phyloP scores from a whole-genome alignment of 2,329 filamentous ascomycete genomes.

The Aspergillus alliaceus region DNA sequence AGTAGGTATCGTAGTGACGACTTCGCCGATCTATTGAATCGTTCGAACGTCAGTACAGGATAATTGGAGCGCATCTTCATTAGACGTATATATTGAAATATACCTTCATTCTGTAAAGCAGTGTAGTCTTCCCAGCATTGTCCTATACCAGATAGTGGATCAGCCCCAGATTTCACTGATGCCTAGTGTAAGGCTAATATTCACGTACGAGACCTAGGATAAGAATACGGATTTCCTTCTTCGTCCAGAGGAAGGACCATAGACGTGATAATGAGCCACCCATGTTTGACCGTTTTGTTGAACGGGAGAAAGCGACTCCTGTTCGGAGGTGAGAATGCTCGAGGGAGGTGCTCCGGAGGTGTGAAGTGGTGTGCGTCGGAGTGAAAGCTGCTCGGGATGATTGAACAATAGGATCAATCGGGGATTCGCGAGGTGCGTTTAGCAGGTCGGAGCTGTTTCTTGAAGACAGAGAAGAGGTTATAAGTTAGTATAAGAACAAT shows the following conservation, averaged over 20 bases:
- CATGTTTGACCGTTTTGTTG: conserved; percentile 42
- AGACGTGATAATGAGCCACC: conserved; percentile 58
- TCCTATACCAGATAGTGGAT: conserved; percentile 59
- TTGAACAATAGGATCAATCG: not conserved
- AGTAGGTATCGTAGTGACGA: conserved; percentile 97
- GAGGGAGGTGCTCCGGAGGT: not conserved
- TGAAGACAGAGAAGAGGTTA: not conserved
- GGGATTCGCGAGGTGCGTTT: not conserved
- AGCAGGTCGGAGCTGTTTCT: not conserved
- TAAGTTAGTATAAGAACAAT: not conserved
- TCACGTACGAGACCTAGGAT: conserved; percentile 82
- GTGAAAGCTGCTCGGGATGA: not conserved
- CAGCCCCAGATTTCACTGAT: conserved; percentile 15
- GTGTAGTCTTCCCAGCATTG: conserved; percentile 96
- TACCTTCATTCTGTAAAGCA: conserved; percentile 95
- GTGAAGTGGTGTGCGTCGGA: not conserved
- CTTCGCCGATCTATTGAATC: conserved; percentile 79
- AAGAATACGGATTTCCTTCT: conserved; percentile 97
- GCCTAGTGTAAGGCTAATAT: conserved; percentile 10
- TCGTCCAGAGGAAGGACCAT: conserved; percentile 78
- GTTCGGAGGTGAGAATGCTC: conserved; percentile 2
- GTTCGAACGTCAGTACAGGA: not conserved
- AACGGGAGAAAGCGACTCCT: conserved; percentile 2
- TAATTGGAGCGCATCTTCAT: not conserved
- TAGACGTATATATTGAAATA: conserved; percentile 3